Evolutionary conservation across 2,329 filamentous ascomycete species (phyloP).

Genomic region (Sporothrix luriei): DNA sequence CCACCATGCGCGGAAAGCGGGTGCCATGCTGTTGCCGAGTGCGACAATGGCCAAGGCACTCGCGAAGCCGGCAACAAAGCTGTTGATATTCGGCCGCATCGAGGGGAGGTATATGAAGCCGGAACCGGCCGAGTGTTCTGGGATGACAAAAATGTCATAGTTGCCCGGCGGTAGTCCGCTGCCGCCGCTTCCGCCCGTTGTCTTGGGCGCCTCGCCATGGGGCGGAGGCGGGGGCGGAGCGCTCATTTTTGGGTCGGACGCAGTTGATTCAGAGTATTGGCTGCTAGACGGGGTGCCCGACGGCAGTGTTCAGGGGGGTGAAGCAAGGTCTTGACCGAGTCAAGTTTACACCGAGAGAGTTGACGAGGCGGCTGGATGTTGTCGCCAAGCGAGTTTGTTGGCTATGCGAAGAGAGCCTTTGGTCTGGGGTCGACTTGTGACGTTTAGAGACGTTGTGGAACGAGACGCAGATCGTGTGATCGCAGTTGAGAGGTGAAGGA

Average conservation of each 20-base stretch:
- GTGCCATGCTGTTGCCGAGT: slow-evolving; percentile 72
- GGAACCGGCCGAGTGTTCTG: slow-evolving; percentile 82
- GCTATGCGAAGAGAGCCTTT: neutral
- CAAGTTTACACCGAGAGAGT: slow-evolving; percentile 23
- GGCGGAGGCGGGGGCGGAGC: slow-evolving; percentile 80
- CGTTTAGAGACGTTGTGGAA: neutral
- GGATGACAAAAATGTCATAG: slow-evolving; percentile 97
- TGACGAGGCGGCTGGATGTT: neutral
- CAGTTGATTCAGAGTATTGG: slow-evolving; percentile 33
- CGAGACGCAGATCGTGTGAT: neutral
- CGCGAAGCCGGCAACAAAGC: slow-evolving; percentile 84
- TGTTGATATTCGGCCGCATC: slow-evolving; percentile 80
- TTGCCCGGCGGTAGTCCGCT: slow-evolving; percentile 73
- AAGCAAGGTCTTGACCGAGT: slow-evolving; percentile 30
- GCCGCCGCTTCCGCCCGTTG: slow-evolving; percentile 49
- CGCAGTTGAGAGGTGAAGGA: neutral
- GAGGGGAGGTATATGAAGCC: slow-evolving; percentile 96
- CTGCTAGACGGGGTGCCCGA: slow-evolving; percentile 12
- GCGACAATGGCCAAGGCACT: slow-evolving; percentile 72
- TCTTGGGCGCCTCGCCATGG: slow-evolving; percentile 77
- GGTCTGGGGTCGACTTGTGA: neutral
- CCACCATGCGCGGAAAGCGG: slow-evolving; percentile 74
- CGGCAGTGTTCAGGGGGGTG: neutral
- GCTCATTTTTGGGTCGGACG: slow-evolving; percentile 47
- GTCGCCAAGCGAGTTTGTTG: neutral